Evolutionary conservation across 495 filamentous ascomycete species (phyloP).

Genomic region (Rostrohypoxylon terebratum): DNA sequence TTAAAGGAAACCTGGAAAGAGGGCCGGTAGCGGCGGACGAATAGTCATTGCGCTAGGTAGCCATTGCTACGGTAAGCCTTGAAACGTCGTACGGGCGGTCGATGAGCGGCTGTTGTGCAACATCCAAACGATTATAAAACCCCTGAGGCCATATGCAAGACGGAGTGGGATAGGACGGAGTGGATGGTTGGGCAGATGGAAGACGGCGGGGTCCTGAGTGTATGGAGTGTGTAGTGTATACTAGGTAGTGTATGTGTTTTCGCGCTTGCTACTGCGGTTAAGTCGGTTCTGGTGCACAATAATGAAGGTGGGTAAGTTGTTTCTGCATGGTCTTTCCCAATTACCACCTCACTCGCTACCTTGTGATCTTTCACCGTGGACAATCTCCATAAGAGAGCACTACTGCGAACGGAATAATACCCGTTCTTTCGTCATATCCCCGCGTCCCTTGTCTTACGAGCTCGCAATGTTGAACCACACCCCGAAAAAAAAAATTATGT

Average conservation of each 20-base stretch:
- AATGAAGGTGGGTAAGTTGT: constrained; percentile 35
- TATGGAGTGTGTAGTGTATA: constrained; percentile 11
- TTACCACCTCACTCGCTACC: constrained; percentile 26
- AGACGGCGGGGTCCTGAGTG: constrained; percentile 37
- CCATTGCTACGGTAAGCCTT: constrained; percentile 34
- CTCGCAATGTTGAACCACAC: constrained; percentile 43
- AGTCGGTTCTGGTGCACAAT: constrained; percentile 32
- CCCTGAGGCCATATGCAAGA: constrained; percentile 40
- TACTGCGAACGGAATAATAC: constrained; percentile 38
- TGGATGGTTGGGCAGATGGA: constrained; percentile 39
- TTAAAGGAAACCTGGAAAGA: constrained; percentile 34
- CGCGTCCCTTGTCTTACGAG: constrained; percentile 35
- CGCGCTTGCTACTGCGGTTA: constrained; percentile 32
- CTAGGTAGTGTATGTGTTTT: constrained; percentile 39
- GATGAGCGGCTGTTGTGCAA: constrained; percentile 46
- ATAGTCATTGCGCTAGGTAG: constrained; percentile 1
- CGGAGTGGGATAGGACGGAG: constrained; percentile 32
- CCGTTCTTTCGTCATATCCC: constrained; percentile 42
- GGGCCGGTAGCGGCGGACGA: constrained; percentile 15
- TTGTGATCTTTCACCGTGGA: constrained; percentile 39
- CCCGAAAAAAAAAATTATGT: constrained; percentile 1
- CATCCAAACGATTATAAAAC: constrained; percentile 41
- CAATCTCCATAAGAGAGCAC: constrained; percentile 18
- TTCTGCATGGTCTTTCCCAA: constrained; percentile 40
- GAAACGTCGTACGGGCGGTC: constrained; percentile 42